A percentile compares a stretch with the other conserved stretches of the same genome.
These are phyloP conservation scores for Rhodotorula sp. DNA, from an alignment of 1,284 basidiomycete species.

Conservation along the genomic window DNA sequence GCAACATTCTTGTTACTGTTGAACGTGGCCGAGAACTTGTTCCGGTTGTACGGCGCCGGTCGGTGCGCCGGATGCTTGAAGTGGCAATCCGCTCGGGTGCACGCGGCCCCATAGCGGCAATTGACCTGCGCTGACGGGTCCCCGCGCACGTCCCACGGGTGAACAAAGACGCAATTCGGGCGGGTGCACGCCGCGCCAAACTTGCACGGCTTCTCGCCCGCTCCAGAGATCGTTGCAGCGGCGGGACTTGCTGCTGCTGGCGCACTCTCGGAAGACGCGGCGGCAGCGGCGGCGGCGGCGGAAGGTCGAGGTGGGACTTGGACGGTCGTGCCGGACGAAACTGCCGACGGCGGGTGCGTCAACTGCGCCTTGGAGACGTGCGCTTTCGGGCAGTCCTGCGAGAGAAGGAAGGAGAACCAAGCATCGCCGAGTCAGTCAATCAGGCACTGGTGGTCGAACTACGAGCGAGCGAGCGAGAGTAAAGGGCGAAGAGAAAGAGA, in stretches of 20 bases:
- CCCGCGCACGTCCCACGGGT: constrained; percentile 55
- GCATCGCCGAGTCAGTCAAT: not conserved
- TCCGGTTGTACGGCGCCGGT: constrained; percentile 4
- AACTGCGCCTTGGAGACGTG: constrained; percentile 43
- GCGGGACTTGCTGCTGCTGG: not conserved
- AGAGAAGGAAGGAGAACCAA: not conserved
- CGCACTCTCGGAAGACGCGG: not conserved
- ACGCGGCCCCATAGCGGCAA: constrained; percentile 72
- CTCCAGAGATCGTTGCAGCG: constrained; percentile 40
- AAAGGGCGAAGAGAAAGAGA: not conserved
- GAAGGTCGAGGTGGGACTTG: not conserved
- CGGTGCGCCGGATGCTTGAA: constrained; percentile 77
- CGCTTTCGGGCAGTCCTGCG: constrained; percentile 45
- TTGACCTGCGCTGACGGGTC: constrained; percentile 41
- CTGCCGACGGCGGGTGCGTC: constrained; percentile 14
- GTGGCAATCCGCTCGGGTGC: constrained; percentile 63
- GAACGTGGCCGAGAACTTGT: constrained; percentile 30
- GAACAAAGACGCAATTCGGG: constrained; percentile 66
- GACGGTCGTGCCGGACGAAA: constrained; percentile 4
- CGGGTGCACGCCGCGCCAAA: constrained; percentile 72
- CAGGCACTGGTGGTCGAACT: no score
- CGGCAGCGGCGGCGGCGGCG: not conserved
- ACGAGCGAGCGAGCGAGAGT: not conserved
- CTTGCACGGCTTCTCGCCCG: constrained; percentile 58
- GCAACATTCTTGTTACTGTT: no score